Base-by-base conservation (phyloP, 2,329 filamentous ascomycete genomes). In the Pseudogymnoascus sp. region DNA sequence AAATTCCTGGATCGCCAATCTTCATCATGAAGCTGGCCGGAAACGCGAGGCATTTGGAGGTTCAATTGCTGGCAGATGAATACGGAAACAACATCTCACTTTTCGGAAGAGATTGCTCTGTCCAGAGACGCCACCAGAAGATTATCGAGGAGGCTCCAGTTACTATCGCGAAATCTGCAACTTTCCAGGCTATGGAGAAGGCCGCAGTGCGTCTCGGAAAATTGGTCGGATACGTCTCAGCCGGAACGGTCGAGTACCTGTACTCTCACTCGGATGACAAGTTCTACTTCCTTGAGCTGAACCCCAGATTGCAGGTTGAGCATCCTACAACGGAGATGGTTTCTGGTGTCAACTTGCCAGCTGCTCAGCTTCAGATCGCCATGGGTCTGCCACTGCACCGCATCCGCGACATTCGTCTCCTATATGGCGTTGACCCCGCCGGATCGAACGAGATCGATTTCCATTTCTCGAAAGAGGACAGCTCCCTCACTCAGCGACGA, bases 21-120 rank as follows among this genome's bases (percentile, higher is more conserved):
- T 99, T 99, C 84, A 96, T 99, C 80, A 99, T 99, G 95, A 97
- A 99, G 86, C 82, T 99, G 67, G 95, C 95, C 60, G 95, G 93
- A 70, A 96, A 96, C 75, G 95, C 95, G 42, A 84, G 95, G 70
- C 95, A 99, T 83, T 82, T 99, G 79, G 95, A 99, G 78, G 96
- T 99, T 64, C 95, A 99, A 80, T 82, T 99, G 68, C 83, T 99
- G 62, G 96, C 95, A 68, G 96, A 99, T 81, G 92, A 99, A 83
- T 99, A 99, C 76, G 95, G 96, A 74, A 97, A 99, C 85, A 97
- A 97, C 80, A 97, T 99, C 75, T 99, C 95, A 7, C 87, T 99
- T 61, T 99, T 97, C 72, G 95, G 95, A 74, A 88, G 95, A 86
- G 95, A 99, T 81, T 99, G 95, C 76, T 99, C 95, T 70, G 95